Evolutionary conservation across 768 basidiomycete genomes (phyloP), one percentile per base, ranked within the genome.

Genomic region (Suillus luteus): DNA sequence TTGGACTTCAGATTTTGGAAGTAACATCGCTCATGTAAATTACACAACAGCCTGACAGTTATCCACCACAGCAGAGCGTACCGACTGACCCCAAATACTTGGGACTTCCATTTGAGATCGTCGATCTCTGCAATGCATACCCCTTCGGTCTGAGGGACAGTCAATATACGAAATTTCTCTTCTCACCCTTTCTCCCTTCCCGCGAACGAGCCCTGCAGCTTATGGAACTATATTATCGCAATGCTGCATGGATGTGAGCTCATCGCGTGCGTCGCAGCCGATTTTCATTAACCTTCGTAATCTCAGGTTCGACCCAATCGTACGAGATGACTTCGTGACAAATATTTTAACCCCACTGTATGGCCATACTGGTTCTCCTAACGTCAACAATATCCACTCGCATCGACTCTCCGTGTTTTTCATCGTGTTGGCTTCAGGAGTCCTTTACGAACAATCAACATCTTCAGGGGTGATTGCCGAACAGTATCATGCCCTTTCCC

Each of bases 391-490:
- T 17, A 60, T 83, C 24, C 81, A 84, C 59, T 76, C 83, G 1
- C 82, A 86, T 61, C 72, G 76, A 38, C 77, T 87, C 40, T 77
- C 85, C 19, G 78, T 85, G 22, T 82, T 87, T 71, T 86, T 85
- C 70, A 78, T 81, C 62, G 62, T 85, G 40, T 69, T 87, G 6
- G 80, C 82, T 5, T 78, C 79, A 41, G 86, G 85, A 8, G 68
- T 76, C 19, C 69, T 83, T 6, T 82, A 81, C 65, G 83, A 85
- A 52, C 60, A 75, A 24, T 66, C 76, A 10, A 73, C 80, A 1
- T 72, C 75, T 31, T 69, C 78, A 33, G 64, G 66, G 19, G 54
- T 66, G 6, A 54, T 74, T 2, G 77, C 80, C 35, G 78, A 81
- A 55, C 75, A 77, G 38, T 87, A 81, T 64, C 77, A 84, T 61